phyloP scores from a whole-genome alignment of 352 stramenopile species.

The Phytophthora pistaciae region DNA sequence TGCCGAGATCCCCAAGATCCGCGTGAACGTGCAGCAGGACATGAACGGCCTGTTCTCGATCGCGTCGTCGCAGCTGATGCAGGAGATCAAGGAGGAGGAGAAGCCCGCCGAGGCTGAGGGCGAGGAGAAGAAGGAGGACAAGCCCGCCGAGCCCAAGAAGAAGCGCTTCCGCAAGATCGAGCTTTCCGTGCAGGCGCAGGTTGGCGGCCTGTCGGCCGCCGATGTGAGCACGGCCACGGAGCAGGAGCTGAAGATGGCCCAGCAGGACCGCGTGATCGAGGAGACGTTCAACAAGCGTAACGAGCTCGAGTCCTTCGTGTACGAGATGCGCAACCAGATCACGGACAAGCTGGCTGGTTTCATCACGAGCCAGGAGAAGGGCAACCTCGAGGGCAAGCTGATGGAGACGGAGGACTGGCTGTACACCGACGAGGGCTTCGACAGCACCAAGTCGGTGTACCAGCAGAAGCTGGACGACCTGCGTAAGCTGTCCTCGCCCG shows the following conservation, averaged over 20 bases:
- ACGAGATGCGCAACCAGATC: slow-evolving; percentile 98
- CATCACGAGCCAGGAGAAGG: slow-evolving; percentile 92
- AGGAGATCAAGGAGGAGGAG: slow-evolving; percentile 95
- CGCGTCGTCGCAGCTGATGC: slow-evolving; percentile 97
- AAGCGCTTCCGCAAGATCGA: slow-evolving; percentile 96
- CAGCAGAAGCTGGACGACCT: slow-evolving; percentile 96
- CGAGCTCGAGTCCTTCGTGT: slow-evolving; percentile 99
- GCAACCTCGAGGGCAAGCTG: slow-evolving; percentile 89
- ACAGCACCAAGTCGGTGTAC: slow-evolving; percentile 98
- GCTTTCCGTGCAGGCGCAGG: slow-evolving; percentile 73
- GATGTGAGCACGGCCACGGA: slow-evolving; percentile 84
- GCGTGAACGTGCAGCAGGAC: slow-evolving; percentile 98
- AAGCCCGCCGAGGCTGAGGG: slow-evolving; percentile 69
- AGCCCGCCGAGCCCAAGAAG: slow-evolving; percentile 89
- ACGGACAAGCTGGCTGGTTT: slow-evolving; percentile 86
- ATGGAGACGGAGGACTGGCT: slow-evolving; percentile 98
- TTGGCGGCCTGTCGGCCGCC: slow-evolving; percentile 60
- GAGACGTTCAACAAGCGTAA: slow-evolving; percentile 99
- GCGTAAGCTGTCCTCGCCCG: slow-evolving; percentile 92
- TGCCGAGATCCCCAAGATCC: slow-evolving; percentile 91
- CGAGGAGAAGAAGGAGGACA: slow-evolving; percentile 81
- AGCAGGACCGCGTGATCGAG: slow-evolving; percentile 95
- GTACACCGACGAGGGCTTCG: slow-evolving; percentile 99
- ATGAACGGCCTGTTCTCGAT: slow-evolving; percentile 97
- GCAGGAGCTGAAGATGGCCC: slow-evolving; percentile 95